A percentile compares a stretch with the other conserved stretches of the same genome.
Conservation (phyloP, 1,284 basidiomycete genomes). For the Ganoderma meredithae region DNA sequence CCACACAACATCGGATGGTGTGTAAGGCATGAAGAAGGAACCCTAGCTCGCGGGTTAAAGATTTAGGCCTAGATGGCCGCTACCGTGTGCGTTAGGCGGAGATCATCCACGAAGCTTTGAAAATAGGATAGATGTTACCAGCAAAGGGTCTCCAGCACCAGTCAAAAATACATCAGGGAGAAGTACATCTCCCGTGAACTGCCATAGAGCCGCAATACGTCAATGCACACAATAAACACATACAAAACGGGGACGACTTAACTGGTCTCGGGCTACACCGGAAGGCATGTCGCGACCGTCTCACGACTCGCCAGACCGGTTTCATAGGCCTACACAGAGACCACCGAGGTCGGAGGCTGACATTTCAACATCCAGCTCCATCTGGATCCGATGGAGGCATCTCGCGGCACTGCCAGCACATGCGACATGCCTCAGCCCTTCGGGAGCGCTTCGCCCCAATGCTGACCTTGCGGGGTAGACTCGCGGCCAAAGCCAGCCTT, state of each 20-base stretch:
- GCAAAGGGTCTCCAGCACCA: neutral
- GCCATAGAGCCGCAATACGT: neutral
- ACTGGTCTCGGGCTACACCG: neutral
- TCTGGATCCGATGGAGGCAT: neutral
- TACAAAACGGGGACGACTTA: neutral
- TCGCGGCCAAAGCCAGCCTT: neutral
- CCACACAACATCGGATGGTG: neutral
- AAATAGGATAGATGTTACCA: neutral
- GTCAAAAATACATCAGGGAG: neutral
- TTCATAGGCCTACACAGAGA: neutral
- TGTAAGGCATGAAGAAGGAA: neutral
- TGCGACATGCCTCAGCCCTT: neutral
- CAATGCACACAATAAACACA: neutral
- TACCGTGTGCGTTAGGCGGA: neutral
- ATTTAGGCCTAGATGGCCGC: neutral
- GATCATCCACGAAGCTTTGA: neutral
- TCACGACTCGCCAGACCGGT: neutral
- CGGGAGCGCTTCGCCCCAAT: neutral
- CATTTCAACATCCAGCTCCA: neutral
- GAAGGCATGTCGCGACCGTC: neutral
- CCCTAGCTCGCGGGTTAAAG: neutral
- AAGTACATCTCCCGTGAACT: neutral
- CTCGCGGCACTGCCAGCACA: constrained; percentile 1
- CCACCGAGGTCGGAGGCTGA: constrained; percentile 7
- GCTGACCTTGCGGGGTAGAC: neutral